phyloP scores from a whole-genome alignment of 228 moss, liverwort and hornwort genomes.

The Sphagnum magellanicum region DNA sequence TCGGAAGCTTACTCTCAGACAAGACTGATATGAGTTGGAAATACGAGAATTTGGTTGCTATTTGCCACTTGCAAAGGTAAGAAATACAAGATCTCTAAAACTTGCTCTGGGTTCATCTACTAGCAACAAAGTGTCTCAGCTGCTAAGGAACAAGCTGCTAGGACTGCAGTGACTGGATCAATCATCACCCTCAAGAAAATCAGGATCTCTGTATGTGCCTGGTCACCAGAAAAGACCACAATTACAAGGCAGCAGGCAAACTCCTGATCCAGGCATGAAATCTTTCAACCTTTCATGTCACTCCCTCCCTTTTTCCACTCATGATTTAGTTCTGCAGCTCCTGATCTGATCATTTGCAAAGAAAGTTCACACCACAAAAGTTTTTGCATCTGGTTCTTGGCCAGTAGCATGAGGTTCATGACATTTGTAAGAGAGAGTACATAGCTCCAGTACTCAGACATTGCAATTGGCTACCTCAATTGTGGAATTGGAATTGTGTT shows the following conservation, averaged over 20 bases:
- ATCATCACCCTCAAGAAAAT: conserved; percentile 8
- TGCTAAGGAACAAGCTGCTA: neutral
- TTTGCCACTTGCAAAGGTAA: conserved; percentile 86
- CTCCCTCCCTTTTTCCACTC: neutral
- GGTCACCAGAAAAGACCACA: conserved; percentile 14
- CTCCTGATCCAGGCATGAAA: conserved; percentile 67
- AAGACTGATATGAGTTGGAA: conserved; percentile 57
- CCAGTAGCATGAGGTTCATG: too few relatives aligned
- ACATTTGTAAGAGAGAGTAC: too few relatives aligned
- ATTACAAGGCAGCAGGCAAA: conserved; percentile 41
- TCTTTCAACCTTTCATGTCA: neutral
- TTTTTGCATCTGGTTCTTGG: too few relatives aligned
- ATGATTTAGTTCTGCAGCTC: too few relatives aligned
- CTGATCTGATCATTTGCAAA: too few relatives aligned
- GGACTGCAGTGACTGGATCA: neutral
- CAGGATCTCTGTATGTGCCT: neutral
- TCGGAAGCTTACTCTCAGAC: conserved; percentile 58
- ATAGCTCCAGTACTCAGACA: too few relatives aligned
- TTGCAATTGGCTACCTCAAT: too few relatives aligned
- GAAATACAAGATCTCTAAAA: conserved; percentile 77
- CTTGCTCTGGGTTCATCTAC: conserved; percentile 27
- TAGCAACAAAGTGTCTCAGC: conserved; percentile 6
- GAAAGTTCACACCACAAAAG: too few relatives aligned
- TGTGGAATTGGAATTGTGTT: too few relatives aligned
- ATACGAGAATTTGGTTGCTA: conserved; percentile 65